These are phyloP conservation scores for Globisporangium echinulatum DNA, from an alignment of 352 stramenopile genomes.

Conservation along the genomic window DNA sequence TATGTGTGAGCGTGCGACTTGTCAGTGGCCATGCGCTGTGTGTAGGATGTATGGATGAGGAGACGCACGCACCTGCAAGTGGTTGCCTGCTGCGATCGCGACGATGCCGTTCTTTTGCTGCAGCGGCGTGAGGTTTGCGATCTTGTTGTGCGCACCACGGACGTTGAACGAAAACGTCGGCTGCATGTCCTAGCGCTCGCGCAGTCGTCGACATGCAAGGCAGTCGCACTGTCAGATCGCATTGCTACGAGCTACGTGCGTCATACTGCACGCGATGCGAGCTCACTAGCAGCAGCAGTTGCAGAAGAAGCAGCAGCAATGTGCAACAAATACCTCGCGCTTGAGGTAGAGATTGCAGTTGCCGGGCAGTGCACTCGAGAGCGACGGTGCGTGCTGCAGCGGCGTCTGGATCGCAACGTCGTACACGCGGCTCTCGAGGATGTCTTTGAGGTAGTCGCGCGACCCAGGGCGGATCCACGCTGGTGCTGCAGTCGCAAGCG, in stretches of 20 bases:
- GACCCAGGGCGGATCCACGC: slow-evolving; percentile 64
- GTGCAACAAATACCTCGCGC: slow-evolving; percentile 65
- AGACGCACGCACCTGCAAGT: slow-evolving; percentile 79
- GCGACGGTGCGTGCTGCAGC: slow-evolving; percentile 44
- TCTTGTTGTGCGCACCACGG: slow-evolving; percentile 98
- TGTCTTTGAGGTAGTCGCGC: slow-evolving; percentile 70
- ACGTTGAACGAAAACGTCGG: slow-evolving; percentile 99
- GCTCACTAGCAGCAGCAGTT: neutral
- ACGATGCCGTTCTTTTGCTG: slow-evolving; percentile 81
- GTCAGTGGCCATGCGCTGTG: too few relatives aligned
- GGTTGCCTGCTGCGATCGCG: slow-evolving; percentile 89
- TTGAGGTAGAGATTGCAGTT: slow-evolving; percentile 87
- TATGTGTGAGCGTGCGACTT: too few relatives aligned
- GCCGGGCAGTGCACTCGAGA: slow-evolving; percentile 45
- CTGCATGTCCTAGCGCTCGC: slow-evolving; percentile 86
- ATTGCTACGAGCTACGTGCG: neutral
- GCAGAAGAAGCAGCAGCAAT: neutral
- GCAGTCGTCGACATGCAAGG: neutral
- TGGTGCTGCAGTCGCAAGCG: slow-evolving; percentile 15
- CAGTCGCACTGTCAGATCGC: neutral
- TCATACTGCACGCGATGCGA: too few relatives aligned
- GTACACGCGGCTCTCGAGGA: slow-evolving; percentile 82
- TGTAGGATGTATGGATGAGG: neutral
- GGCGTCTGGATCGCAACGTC: slow-evolving; percentile 76
- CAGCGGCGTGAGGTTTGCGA: slow-evolving; percentile 86